Percentiles rank a stretch among this genome's conserved stretches.
Conservation (phyloP, 2,329 filamentous ascomycete species). For the Sporothrix inflata region DNA sequence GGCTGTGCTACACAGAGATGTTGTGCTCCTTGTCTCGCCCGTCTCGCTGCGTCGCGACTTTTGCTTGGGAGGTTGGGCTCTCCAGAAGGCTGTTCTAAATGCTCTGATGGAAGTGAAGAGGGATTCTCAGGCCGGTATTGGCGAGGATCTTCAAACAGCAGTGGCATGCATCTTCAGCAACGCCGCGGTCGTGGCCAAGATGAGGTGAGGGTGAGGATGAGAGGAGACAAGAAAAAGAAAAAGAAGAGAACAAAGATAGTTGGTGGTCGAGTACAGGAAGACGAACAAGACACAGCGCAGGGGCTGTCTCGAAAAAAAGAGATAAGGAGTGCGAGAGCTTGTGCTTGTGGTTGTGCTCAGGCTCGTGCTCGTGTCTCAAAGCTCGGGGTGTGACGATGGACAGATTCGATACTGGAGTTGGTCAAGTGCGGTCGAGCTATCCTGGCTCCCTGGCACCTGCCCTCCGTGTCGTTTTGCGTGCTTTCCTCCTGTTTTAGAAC, state of each 20-base stretch:
- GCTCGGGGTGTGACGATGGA: background rate
- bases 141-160: background rate
- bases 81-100: too few relatives aligned
- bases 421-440: background rate
- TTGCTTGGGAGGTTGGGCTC: background rate
- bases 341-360: background rate
- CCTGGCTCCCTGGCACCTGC: background rate
- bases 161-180: background rate
- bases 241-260: background rate
- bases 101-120: too few relatives aligned
- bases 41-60: background rate
- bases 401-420: conserved; percentile 15
- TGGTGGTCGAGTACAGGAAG: background rate
- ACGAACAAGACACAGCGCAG: background rate
- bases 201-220: background rate
- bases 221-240: background rate
- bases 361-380: background rate
- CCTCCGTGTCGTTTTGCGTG: background rate
- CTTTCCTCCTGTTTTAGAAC: conserved; percentile 4
- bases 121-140: background rate
- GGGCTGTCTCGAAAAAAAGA: background rate
- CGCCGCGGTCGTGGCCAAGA: background rate
- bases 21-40: background rate
- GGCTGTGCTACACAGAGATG: background rate
- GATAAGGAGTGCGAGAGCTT: background rate